Conservation (phyloP, 1,284 basidiomycete species). For the Tylopilus sp. region DNA sequence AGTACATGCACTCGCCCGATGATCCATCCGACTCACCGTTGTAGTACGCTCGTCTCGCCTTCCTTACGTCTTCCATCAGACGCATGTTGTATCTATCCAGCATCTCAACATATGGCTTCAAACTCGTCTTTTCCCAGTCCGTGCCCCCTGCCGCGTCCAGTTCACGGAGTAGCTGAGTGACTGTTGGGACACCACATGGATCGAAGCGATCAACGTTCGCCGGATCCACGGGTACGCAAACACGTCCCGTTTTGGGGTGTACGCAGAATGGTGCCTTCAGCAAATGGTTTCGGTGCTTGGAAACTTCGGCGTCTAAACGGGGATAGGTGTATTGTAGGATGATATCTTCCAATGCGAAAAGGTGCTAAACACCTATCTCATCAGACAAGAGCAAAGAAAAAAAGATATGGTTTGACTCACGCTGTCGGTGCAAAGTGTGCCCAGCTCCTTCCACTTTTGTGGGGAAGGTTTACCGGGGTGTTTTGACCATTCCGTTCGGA, state of each 20-base stretch:
- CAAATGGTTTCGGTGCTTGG: conserved; percentile 95
- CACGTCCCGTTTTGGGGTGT: conserved; percentile 92
- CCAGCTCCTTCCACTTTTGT: conserved; percentile 75
- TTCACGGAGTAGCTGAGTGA: conserved; percentile 77
- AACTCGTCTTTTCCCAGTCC: conserved; percentile 70
- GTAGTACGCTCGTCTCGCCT: conserved; percentile 42
- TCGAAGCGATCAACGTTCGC: conserved; percentile 77
- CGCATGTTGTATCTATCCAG: conserved; percentile 68
- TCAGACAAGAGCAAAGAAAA: conserved; percentile 5
- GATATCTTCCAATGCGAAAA: conserved; percentile 74
- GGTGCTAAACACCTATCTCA: conserved; percentile 26
- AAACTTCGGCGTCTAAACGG: conserved; percentile 93
- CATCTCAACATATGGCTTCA: conserved; percentile 88
- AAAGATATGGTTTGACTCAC: conserved; percentile 9
- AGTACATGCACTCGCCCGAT: not conserved
- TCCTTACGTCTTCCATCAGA: conserved; percentile 59
- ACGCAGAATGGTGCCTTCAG: conserved; percentile 97
- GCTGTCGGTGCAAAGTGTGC: conserved; percentile 20
- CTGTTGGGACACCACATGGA: conserved; percentile 82
- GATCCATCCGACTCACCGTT: conserved; percentile 12
- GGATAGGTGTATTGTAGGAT: conserved; percentile 95
- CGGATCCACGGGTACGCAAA: conserved; percentile 92
- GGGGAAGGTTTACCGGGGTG: conserved; percentile 52
- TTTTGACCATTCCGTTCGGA: conserved; percentile 62
- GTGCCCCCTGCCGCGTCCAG: conserved; percentile 50